Evolutionary conservation across 2,329 filamentous ascomycete genomes (phyloP), one percentile per base, ranked within the genome.

Genomic region (Phaeomoniella chlamydospora): DNA sequence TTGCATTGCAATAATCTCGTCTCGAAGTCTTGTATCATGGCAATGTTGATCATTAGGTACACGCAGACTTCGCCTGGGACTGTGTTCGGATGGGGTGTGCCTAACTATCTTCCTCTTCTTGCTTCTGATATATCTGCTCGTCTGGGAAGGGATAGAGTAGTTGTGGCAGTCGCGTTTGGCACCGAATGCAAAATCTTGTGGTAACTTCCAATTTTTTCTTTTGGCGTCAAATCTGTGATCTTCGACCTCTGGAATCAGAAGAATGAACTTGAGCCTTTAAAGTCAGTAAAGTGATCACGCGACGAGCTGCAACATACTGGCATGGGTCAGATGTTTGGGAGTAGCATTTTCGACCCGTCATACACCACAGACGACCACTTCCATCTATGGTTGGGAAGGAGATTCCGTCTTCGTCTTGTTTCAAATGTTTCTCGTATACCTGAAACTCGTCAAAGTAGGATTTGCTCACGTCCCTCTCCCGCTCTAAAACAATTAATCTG

Each of bases 361-460:
- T 26, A 26, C n/a, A 9, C 22, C 22, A 26, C 9, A n/a, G 22
- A 26, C 22, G 22, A n/a, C 22, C 22, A 46, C 15, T 22, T 11
- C 18, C 6, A 18, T 30, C 35, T 14, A 4, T 19, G 15, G 9
- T 16, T 36, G 33, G 16, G 31, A 18, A 15, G n/a, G n/a, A n/a
- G n/a, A n/a, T n/a, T n/a, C n/a, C n/a, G n/a, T n/a, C n/a, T n/a
- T n/a, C n/a, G n/a, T n/a, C n/a, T 26, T 26, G 22, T 9, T n/a
- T 6, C 6, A 6, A 26, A 26, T 6, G 22, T 26, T 26, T 6
- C n/a, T 26, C 9, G n/a, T n/a, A 9, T 26, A 6, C 6, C 9
- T 26, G 22, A 26, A 26, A 26, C 22, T n/a, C n/a, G 22, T 26
- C 22, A 26, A n/a, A n/a, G n/a, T 26, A n/a, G 22, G 22, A 6